Base-by-base conservation (phyloP, 345 rosid species). In the Toxicodendron radicans region DNA sequence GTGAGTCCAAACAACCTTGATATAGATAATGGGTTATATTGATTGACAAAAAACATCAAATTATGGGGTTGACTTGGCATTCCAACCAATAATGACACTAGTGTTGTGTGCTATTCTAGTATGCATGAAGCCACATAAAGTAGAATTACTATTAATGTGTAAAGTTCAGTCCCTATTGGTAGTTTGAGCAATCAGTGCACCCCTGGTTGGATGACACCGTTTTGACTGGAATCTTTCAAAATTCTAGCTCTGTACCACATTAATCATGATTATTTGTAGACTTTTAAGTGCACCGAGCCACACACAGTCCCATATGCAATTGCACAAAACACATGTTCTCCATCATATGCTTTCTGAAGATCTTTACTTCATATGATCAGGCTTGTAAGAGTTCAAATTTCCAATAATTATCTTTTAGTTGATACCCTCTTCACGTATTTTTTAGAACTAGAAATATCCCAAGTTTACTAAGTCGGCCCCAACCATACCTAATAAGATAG, bases 361-460 rank as follows among this genome's bases (percentile, higher is more conserved):
- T 27, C 23, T 30, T 59, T 59, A 12, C 64, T 23, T 23, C 38
- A n/a, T 30, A 60, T 4, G 6, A 3, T 21, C 24, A 8, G 13
- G 66, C 66, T 32, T 61, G 66, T 17, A 33, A 10, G 5, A 33
- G 66, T 33, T 61, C 20, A 14, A 30, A 32, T 46, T 61, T 33
- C 66, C 23, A 33, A 14, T 32, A 17, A 35, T 62, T 21, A 35
- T 62, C 45, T 33, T 61, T 9, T 18, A 8, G 18, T 62, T 2
- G 24, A 35, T 46, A 4, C 24, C 35, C 8, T 62, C 21, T 62
- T 62, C 66, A 35, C 7, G 12, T 35, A 10, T 0, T 35, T 38
- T 65, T 23, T 23, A 20, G 35, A 65, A 65, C 56, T 33, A 41
- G 27, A 38, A 18, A 68, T 69, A 56, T 69, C 52, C 21, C 52